Conservation (phyloP, 2,329 filamentous ascomycete species). For the Mycosphaerella sp. region DNA sequence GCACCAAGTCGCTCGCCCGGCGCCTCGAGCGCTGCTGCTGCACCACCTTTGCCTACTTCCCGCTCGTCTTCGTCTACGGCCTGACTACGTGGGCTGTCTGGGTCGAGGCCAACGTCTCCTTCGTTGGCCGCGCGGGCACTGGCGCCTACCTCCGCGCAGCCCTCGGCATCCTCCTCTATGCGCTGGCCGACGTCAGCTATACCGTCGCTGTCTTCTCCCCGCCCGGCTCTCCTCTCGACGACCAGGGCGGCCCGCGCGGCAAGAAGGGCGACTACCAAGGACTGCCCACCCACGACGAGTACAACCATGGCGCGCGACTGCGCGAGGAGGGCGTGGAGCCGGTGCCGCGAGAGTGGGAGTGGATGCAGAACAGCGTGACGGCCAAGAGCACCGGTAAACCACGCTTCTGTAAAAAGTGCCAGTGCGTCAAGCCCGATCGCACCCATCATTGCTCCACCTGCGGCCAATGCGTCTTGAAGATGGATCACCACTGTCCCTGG, state of each 20-base stretch:
- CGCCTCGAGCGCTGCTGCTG: slow-evolving; percentile 81
- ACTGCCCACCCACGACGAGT: slow-evolving; percentile 64
- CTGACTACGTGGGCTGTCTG: slow-evolving; percentile 92
- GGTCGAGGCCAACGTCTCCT: slow-evolving; percentile 62
- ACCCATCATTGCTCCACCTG: slow-evolving; percentile 97
- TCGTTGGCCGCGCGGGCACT: slow-evolving; percentile 18
- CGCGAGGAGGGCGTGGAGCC: slow-evolving; percentile 30
- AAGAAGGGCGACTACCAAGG: slow-evolving; percentile 59
- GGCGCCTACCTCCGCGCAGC: slow-evolving; percentile 38
- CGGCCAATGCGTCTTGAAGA: slow-evolving; percentile 90
- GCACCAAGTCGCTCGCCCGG: slow-evolving; percentile 51
- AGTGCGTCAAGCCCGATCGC: slow-evolving; percentile 87
- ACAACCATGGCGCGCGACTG: slow-evolving; percentile 34
- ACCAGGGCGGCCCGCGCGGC: slow-evolving; percentile 6
- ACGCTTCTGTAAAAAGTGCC: slow-evolving; percentile 96
- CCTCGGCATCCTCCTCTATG: slow-evolving; percentile 65
- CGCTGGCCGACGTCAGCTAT: slow-evolving; percentile 81
- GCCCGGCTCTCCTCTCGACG: slow-evolving; percentile 61
- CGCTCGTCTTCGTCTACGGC: slow-evolving; percentile 25
- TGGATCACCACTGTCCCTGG: slow-evolving; percentile 99
- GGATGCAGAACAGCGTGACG: slow-evolving; percentile 62
- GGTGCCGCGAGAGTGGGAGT: slow-evolving; percentile 21
- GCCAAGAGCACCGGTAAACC: slow-evolving; percentile 78
- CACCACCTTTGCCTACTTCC: slow-evolving; percentile 38
- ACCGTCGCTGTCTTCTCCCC: slow-evolving; percentile 88